Evolutionary conservation across 2,329 filamentous ascomycete genomes (phyloP).

Genomic region (Sarocladium brachiariae): DNA sequence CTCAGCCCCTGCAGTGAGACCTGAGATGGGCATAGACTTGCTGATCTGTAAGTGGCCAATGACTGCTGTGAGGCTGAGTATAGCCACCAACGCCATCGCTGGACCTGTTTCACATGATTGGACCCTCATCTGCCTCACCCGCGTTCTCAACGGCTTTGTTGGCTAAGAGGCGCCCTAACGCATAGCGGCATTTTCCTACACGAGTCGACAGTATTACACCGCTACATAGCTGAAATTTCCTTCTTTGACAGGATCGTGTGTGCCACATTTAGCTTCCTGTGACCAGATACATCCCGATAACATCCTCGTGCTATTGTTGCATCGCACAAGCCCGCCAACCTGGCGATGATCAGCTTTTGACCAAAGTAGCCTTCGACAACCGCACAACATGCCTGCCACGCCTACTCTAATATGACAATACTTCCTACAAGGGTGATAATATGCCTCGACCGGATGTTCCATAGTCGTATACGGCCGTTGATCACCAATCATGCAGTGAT

Average conservation of each 20-base stretch:
- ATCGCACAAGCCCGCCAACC: not conserved
- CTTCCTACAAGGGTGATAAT: not conserved
- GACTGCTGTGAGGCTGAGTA: conserved; percentile 7
- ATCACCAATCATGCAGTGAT: not conserved
- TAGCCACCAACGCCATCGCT: not conserved
- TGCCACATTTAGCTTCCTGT: not conserved
- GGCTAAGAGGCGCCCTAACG: not conserved
- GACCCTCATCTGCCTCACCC: not conserved
- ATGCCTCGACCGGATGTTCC: not conserved
- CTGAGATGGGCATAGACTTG: not conserved
- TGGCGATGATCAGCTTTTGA: not conserved
- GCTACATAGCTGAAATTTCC: not conserved
- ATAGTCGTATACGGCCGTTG: not conserved
- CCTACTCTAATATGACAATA: not conserved
- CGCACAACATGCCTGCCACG: not conserved
- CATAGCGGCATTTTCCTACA: not conserved
- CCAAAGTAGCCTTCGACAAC: too few relatives aligned
- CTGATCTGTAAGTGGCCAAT: not conserved
- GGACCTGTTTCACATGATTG: not conserved
- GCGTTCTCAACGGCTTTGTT: not conserved
- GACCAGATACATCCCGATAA: not conserved
- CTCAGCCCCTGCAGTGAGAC: conserved; percentile 9
- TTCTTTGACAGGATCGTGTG: not conserved
- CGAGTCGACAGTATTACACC: not conserved
- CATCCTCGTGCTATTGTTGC: conserved; percentile 5